Evolutionary conservation across 306 rosid species (phyloP), one percentile per base, ranked within the genome.

Genomic region (Comarum palustre): DNA sequence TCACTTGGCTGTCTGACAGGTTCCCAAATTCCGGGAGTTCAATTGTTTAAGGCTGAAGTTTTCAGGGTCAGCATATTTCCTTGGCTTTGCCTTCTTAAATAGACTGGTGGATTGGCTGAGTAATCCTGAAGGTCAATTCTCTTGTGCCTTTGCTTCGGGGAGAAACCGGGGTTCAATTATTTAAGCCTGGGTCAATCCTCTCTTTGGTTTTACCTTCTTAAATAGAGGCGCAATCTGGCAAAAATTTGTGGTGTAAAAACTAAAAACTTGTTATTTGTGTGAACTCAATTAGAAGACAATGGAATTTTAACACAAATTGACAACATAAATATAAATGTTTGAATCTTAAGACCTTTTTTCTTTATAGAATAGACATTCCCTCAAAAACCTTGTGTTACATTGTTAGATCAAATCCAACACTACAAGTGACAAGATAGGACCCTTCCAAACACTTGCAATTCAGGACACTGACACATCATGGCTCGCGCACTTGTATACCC

Each of bases 341-440:
- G 12, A 46, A 68, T 16, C 58, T 68, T 2, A 17, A 8, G 7
- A n/a, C 41, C 32, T 52, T 36, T 34, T 3, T 32, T 32, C 5
- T 36, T 36, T 22, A 54, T 54, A 54, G 13, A 70, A 36, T 4
- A 20, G 1, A 25, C 15, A 52, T 55, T 72, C 41, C 41, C 27
- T 27, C 41, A 57, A 7, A 6, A 57, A 8, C 8, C 54, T 67
- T 68, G 46, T 51, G 58, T 74, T 36, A 68, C 73, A 81, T 29
- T 27, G 63, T 58, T 58, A 48, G 42, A 66, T 34, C 32, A 17
- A 72, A 22, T 66, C 68, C 65, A 76, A 65, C 9, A 55, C 66
- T 16, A 17, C 31, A 16, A 34, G 31, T 20, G 64, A 58, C 47
- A 41, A 57, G 54, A 71, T 55, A 16, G 62, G 47, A 12, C 62